Conservation (phyloP, 129 eudicot species). For the Glebionis coronaria region DNA sequence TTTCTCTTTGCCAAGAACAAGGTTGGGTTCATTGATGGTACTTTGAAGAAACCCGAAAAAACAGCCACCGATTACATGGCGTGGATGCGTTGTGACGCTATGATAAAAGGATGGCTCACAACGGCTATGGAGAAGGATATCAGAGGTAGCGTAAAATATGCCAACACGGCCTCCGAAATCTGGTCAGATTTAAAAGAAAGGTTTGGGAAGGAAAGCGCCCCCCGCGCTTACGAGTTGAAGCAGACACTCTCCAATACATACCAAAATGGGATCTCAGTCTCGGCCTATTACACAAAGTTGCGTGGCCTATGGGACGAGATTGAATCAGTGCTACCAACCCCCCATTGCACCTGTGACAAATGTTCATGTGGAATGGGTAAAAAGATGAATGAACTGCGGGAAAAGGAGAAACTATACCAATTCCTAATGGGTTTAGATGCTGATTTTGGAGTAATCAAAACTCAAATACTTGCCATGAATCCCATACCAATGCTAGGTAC, state of each 20-base stretch:
- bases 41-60: neutral
- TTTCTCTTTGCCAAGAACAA: neutral
- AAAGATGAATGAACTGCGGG: conserved; percentile 8
- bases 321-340: neutral
- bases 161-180: conserved; percentile 3
- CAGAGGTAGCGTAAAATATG: conserved; percentile 5
- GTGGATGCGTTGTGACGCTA: conserved; percentile 5
- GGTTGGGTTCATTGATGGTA: neutral
- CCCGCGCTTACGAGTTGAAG: conserved; percentile 13
- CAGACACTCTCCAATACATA: conserved; percentile 4
- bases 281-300: conserved; percentile 1
- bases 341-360: neutral
- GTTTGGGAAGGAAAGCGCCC: conserved; percentile 4
- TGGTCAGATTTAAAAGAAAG: neutral
- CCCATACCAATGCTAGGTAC: neutral
- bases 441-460: neutral
- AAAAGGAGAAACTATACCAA: conserved; percentile 13
- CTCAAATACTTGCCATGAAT: conserved; percentile 16
- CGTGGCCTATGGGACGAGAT: conserved; percentile 19
- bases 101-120: neutral
- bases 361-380: conserved; percentile 6
- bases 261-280: conserved; percentile 9
- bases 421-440: conserved; percentile 17
- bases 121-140: neutral
- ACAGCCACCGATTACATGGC: neutral